Percentiles rank a stretch among this genome's conserved stretches.
Conservation (phyloP, 192 early-diverging fungal species). For the Geosiphon pyriformis region DNA sequence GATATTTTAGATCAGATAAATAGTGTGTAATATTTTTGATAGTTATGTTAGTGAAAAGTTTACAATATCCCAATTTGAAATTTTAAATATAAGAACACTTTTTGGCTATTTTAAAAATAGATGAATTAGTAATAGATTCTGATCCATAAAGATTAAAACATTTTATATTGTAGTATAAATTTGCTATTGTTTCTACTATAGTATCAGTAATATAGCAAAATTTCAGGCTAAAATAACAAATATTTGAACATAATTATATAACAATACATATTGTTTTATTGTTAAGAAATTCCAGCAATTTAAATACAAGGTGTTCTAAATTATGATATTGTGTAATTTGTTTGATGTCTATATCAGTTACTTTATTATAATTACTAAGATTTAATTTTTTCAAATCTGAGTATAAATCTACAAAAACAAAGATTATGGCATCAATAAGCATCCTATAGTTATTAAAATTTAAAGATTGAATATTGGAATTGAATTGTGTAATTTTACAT, state of each 20-base stretch:
- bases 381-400: conserved; percentile 11
- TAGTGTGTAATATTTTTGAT: too few relatives aligned
- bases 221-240: not conserved
- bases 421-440: not conserved
- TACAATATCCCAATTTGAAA: not conserved
- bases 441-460: not conserved
- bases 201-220: conserved; percentile 3
- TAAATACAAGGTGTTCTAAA: conserved; percentile 2
- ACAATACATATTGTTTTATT: too few relatives aligned
- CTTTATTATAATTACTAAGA: not conserved
- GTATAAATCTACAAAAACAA: not conserved
- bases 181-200: conserved; percentile 3
- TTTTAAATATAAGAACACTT: too few relatives aligned
- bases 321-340: not conserved
- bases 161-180: not conserved
- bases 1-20: conserved; percentile 5
- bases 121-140: not conserved
- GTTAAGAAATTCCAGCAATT: too few relatives aligned
- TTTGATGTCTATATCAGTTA: conserved; percentile 13
- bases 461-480: not conserved
- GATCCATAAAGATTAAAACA: not conserved
- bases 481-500: not conserved
- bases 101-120: conserved; percentile 1
- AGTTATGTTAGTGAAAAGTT: not conserved
- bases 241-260: not conserved